phyloP scores from a whole-genome alignment of 1,284 basidiomycete genomes.

The Cystobasidium sp. region DNA sequence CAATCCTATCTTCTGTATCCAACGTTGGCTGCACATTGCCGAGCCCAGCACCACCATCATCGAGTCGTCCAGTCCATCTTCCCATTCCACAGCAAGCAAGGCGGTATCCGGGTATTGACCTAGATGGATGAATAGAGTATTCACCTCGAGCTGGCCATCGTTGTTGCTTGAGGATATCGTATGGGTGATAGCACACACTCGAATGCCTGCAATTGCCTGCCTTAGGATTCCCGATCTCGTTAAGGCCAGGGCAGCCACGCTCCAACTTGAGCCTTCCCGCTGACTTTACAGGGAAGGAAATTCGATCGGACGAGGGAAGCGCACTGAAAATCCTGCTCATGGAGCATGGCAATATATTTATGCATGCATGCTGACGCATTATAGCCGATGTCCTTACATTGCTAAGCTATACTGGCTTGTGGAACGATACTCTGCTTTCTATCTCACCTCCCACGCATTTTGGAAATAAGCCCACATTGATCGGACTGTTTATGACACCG shows the following conservation, averaged over 20 bases:
- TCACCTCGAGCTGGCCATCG: slow-evolving; percentile 39
- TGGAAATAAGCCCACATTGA: too few species aligned
- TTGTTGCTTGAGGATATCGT: slow-evolving; percentile 20
- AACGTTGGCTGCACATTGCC: neutral
- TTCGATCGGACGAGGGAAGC: slow-evolving; percentile 2
- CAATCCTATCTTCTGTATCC: neutral
- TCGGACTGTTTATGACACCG: too few species aligned
- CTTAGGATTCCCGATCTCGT: neutral
- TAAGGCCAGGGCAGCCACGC: too few species aligned
- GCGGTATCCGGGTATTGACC: neutral
- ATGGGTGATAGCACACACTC: slow-evolving; percentile 3
- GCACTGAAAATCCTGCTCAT: slow-evolving; percentile 5
- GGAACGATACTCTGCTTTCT: too few species aligned
- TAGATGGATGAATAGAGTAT: neutral
- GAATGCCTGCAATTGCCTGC: neutral
- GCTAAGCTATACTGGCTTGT: too few species aligned
- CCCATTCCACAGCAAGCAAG: neutral
- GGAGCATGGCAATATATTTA: neutral
- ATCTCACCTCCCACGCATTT: too few species aligned
- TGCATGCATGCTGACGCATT: neutral
- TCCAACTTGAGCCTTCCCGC: slow-evolving; percentile 21
- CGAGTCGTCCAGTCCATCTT: neutral
- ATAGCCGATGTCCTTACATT: too few species aligned
- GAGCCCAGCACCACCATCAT: neutral
- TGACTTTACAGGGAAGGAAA: neutral